Evolutionary conservation across 169 alveolate genomes (phyloP), one percentile per base, ranked within the genome.

Genomic region (Plasmodium relictum): DNA sequence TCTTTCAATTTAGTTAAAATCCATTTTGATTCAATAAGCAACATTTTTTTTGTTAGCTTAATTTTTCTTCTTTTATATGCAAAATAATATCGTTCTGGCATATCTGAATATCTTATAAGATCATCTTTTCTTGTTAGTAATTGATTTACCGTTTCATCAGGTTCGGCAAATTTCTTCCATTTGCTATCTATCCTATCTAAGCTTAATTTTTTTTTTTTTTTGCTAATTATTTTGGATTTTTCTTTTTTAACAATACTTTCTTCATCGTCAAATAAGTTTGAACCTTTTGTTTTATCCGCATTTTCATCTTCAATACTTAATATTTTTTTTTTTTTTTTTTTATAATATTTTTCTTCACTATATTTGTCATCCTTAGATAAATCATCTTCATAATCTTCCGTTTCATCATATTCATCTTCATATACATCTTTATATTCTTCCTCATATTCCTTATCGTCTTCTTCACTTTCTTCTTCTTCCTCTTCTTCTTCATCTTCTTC

Each of bases 21-120:
- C 96, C 96, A 94, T 54, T 76, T 89, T 6, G 96, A 85, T 71
- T 94, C 96, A 5, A 92, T 87, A n/a, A 62, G 68, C n/a, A 92
- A 50, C 22, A 88, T 54, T 16, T 94, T 74, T 72, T 92, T 92
- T 10, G 58, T 89, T 76, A 90, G 44, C 6, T 94, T 85, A 7
- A 10, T 9, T 73, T 88, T 71, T 66, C 88, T 71, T 14, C 59
- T 73, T 56, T 26, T 68, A 58, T 87, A 87, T 18, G 31, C 8
- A 37, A 86, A 71, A 59, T 62, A 94, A 45, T 76, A 88, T 37
- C 96, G 88, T 56, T 94, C 96, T 9, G 96, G 96, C 63, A 88
- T 86, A 61, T 94, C 96, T 24, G 80, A 31, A 44, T 88, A 72
- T 26, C 95, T 78, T 24, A 94, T 92, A 26, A 16, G 87, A 41